Percentiles rank a stretch among this genome's conserved stretches.
Evolutionary conservation across 306 rosid genomes (phyloP).

Genomic region (Lupinus albus): DNA sequence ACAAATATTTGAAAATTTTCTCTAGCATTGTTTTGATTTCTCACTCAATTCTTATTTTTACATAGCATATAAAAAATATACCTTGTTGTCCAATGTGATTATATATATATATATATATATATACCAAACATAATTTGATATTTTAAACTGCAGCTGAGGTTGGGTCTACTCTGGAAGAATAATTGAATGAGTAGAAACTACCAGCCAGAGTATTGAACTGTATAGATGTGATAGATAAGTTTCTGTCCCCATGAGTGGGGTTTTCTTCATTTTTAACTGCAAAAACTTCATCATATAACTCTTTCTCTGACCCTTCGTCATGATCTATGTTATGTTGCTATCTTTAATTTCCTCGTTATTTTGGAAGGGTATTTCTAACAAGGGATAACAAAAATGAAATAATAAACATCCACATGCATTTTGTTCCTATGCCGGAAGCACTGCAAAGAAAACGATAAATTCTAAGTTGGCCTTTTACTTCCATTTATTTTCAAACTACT

Average conservation of each 20-base stretch:
- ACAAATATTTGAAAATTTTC: too few relatives aligned
- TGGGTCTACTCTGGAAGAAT: slow-evolving; percentile 3
- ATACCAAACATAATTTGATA: neutral
- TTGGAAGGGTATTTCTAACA: slow-evolving; percentile 20
- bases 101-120: too few relatives aligned
- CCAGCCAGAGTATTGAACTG: neutral
- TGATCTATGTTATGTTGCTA: slow-evolving; percentile 45
- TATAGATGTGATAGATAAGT: slow-evolving; percentile 29
- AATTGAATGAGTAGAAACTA: slow-evolving; percentile 13
- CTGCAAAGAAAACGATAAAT: slow-evolving; percentile 48
- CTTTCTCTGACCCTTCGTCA: neutral
- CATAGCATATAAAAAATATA: too few relatives aligned
- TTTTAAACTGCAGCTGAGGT: neutral
- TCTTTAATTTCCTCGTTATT: slow-evolving; percentile 35
- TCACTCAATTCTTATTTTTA: too few relatives aligned
- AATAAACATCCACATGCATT: slow-evolving; percentile 55
- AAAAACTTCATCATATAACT: slow-evolving; percentile 34
- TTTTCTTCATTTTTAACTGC: slow-evolving; percentile 30
- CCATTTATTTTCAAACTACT: slow-evolving; percentile 38
- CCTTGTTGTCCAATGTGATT: too few relatives aligned
- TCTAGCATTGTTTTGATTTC: too few relatives aligned
- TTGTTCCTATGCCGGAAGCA: slow-evolving; percentile 62
- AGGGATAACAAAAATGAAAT: slow-evolving; percentile 26
- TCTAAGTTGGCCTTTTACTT: slow-evolving; percentile 23
- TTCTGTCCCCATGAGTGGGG: slow-evolving; percentile 34